A percentile compares a stretch with the other conserved stretches of the same genome.
These are phyloP conservation scores for Vaucheria bursata DNA, from an alignment of 352 stramenopile species.

Conservation along the genomic window DNA sequence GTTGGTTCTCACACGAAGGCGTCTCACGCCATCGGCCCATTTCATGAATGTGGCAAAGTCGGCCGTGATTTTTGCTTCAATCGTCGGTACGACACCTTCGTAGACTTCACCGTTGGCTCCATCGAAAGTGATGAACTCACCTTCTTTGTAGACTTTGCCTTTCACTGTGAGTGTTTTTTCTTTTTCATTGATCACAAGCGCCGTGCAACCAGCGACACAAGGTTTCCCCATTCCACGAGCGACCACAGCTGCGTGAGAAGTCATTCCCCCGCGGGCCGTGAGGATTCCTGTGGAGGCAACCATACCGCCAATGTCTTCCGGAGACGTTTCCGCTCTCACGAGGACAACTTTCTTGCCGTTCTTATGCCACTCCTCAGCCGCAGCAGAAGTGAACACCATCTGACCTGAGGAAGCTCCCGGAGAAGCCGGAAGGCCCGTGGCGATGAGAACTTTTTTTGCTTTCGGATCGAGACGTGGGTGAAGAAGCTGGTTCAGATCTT, in stretches of 20 bases:
- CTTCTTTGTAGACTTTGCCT: constrained; percentile 49
- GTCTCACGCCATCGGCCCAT: constrained; percentile 58
- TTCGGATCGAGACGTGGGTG: constrained; percentile 56
- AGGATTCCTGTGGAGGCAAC: constrained; percentile 61
- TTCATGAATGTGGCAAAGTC: constrained; percentile 52
- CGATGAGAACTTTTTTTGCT: constrained; percentile 51
- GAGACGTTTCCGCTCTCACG: constrained; percentile 55
- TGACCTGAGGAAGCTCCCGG: constrained; percentile 59
- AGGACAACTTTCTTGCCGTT: constrained; percentile 58
- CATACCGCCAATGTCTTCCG: constrained; percentile 67
- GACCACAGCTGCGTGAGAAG: constrained; percentile 63
- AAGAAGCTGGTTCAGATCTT: constrained; percentile 61
- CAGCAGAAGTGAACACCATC: constrained; percentile 57
- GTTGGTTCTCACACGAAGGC: constrained; percentile 59
- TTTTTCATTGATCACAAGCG: constrained; percentile 47
- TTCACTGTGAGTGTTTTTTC: constrained; percentile 49
- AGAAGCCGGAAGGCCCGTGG: constrained; percentile 56
- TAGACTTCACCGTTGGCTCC: constrained; percentile 47
- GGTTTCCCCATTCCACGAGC: constrained; percentile 62
- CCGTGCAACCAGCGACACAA: constrained; percentile 59
- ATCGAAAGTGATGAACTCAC: constrained; percentile 50
- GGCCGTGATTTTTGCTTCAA: constrained; percentile 35
- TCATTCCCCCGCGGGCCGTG: constrained; percentile 60
- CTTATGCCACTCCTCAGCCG: constrained; percentile 56
- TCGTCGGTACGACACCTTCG: constrained; percentile 49